Evolutionary conservation across 1,284 basidiomycete genomes (phyloP).

Genomic region (Trichosporon ovoides): DNA sequence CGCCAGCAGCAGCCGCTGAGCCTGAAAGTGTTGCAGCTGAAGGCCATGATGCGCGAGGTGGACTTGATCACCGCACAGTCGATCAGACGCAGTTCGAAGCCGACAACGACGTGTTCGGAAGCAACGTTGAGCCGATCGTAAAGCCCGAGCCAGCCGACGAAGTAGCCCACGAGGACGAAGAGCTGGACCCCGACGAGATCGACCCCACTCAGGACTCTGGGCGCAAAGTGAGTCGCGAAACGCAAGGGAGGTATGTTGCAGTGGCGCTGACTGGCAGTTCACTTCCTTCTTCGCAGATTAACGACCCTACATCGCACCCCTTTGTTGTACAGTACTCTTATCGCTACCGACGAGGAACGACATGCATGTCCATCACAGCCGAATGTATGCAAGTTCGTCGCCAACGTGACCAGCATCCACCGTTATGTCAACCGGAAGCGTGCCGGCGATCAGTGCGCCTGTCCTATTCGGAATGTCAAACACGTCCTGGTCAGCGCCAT

Average conservation of each 20-base stretch:
- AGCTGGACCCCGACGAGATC: slow-evolving; percentile 9
- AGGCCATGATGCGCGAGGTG: background rate
- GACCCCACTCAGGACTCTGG: slow-evolving; percentile 13
- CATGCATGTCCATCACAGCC: background rate
- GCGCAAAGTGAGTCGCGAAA: slow-evolving; percentile 10
- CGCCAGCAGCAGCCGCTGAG: too few species aligned
- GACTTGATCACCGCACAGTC: too few species aligned
- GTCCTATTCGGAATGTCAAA: too few species aligned
- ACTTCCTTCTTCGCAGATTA: slow-evolving; percentile 3
- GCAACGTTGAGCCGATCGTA: background rate
- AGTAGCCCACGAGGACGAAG: slow-evolving; percentile 6
- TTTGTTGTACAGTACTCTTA: background rate
- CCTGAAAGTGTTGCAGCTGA: background rate
- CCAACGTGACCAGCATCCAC: too few species aligned
- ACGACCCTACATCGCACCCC: too few species aligned
- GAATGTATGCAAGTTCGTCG: too few species aligned
- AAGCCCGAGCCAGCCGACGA: background rate
- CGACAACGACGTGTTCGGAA: slow-evolving; percentile 6
- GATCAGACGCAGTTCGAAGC: slow-evolving; percentile 7
- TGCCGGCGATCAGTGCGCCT: too few species aligned
- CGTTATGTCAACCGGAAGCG: too few species aligned
- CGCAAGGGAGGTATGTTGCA: background rate
- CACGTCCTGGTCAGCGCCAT: too few species aligned
- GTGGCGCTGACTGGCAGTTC: slow-evolving; percentile 1
- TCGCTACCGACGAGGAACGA: background rate